A percentile compares a stretch with the other conserved stretches of the same genome.
These are phyloP conservation scores for Claviceps sp. DNA, from an alignment of 2,329 filamentous ascomycete species.

Conservation along the genomic window DNA sequence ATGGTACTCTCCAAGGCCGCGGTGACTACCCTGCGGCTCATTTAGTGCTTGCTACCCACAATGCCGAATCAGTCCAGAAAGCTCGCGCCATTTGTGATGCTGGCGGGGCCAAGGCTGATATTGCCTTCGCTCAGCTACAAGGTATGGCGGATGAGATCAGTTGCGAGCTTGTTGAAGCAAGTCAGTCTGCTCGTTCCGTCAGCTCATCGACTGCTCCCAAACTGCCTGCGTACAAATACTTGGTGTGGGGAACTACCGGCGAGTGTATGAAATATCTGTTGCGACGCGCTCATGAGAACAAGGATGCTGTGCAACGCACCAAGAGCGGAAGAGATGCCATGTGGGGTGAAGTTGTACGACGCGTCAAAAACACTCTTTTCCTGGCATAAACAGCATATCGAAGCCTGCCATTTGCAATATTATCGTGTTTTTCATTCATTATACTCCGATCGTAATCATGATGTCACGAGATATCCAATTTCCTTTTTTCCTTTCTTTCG, in stretches of 20 bases:
- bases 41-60: conserved; percentile 73
- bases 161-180: conserved; percentile 39
- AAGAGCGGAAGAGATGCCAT: conserved; percentile 48
- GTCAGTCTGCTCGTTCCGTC: conserved; percentile 16
- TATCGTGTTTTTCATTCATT: neutral
- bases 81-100: conserved; percentile 38
- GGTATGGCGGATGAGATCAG: conserved; percentile 95
- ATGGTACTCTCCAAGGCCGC: conserved; percentile 20
- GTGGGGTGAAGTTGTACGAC: conserved; percentile 44
- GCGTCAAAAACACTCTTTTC: conserved; percentile 29
- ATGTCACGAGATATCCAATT: neutral
- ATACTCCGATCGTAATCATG: neutral
- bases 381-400: neutral
- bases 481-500: neutral
- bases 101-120: conserved; percentile 25
- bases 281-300: conserved; percentile 51
- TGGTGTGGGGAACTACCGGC: conserved; percentile 55
- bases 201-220: conserved; percentile 13
- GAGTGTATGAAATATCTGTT: conserved; percentile 82
- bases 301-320: conserved; percentile 53
- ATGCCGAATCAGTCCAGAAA: conserved; percentile 53
- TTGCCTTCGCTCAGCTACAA: conserved; percentile 57
- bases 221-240: conserved; percentile 55
- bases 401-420: neutral
- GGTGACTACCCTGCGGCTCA: conserved; percentile 41